Conservation (phyloP, 2,329 filamentous ascomycete genomes). For the Orbilia oligospora region DNA sequence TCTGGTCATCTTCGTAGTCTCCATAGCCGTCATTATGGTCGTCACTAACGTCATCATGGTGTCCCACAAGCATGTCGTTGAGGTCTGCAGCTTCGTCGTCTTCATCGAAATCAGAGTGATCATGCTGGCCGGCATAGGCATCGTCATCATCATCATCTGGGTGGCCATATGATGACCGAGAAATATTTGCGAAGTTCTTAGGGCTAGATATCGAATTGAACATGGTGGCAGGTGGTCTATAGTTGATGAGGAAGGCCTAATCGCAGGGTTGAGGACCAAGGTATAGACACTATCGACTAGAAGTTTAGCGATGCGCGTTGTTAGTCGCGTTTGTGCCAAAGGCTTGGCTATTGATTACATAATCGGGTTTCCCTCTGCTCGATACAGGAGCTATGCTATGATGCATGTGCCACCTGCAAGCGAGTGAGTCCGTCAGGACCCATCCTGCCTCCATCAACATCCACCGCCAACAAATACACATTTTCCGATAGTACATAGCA, state of each 20-base stretch:
- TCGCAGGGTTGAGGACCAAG: neutral
- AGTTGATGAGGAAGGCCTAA: neutral
- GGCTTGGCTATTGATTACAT: constrained; percentile 23
- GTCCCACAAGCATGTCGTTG: constrained; percentile 19
- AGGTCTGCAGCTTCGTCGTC: constrained; percentile 37
- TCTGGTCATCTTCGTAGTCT: constrained; percentile 36
- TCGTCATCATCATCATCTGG: constrained; percentile 29
- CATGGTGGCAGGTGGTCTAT: constrained; percentile 26
- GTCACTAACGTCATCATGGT: neutral
- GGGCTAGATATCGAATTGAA: constrained; percentile 50
- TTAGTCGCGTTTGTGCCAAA: constrained; percentile 10
- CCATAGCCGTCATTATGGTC: constrained; percentile 16
- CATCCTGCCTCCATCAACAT: constrained; percentile 8
- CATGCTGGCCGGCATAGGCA: neutral
- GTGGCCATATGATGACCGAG: constrained; percentile 30
- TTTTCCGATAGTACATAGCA: neutral
- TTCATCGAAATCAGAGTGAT: constrained; percentile 42
- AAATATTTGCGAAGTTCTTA: constrained; percentile 35
- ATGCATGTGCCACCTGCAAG: constrained; percentile 35
- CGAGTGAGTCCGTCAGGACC: constrained; percentile 4
- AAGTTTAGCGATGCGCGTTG: neutral
- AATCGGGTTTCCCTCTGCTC: neutral
- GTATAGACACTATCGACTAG: neutral
- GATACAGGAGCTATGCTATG: neutral
- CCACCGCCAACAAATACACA: neutral